phyloP scores from a whole-genome alignment of 139 green algal species.

The Chlorokybus atmophyticus region DNA sequence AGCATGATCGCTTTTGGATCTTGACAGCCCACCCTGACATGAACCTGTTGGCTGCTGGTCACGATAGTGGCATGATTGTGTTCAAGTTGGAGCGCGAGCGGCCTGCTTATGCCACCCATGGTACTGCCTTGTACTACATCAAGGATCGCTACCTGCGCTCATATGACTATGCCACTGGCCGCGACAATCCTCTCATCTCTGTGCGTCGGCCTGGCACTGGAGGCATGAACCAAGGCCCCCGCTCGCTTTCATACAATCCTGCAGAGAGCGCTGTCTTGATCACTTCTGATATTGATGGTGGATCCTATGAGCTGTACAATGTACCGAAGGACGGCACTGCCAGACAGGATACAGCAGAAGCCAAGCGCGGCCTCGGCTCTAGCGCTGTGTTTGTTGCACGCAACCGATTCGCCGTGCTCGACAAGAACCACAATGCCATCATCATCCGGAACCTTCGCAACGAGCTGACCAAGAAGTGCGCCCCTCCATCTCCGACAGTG shows the following conservation, averaged over 20 bases:
- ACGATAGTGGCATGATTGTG: constrained; percentile 99
- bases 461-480: constrained; percentile 94
- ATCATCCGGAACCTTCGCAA: constrained; percentile 85
- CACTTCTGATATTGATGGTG: constrained; percentile 76
- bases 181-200: constrained; percentile 82
- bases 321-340: constrained; percentile 64
- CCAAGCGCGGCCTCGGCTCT: constrained; percentile 56
- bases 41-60: constrained; percentile 94
- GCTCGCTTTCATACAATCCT: constrained; percentile 86
- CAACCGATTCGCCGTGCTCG: constrained; percentile 95
- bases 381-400: constrained; percentile 92
- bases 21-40: constrained; percentile 90
- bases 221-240: constrained; percentile 13
- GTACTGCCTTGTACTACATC: constrained; percentile 83
- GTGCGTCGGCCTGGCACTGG: constrained; percentile 37
- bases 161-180: constrained; percentile 72
- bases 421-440: constrained; percentile 77
- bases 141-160: constrained; percentile 91
- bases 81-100: constrained; percentile 99
- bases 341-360: not conserved
- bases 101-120: constrained; percentile 72
- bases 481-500: constrained; percentile 53
- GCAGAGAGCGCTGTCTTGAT: constrained; percentile 91
- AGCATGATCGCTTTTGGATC: constrained; percentile 63
- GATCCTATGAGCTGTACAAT: constrained; percentile 87